phyloP scores from a whole-genome alignment of 495 filamentous ascomycete species.

The Viridothelium virens region DNA sequence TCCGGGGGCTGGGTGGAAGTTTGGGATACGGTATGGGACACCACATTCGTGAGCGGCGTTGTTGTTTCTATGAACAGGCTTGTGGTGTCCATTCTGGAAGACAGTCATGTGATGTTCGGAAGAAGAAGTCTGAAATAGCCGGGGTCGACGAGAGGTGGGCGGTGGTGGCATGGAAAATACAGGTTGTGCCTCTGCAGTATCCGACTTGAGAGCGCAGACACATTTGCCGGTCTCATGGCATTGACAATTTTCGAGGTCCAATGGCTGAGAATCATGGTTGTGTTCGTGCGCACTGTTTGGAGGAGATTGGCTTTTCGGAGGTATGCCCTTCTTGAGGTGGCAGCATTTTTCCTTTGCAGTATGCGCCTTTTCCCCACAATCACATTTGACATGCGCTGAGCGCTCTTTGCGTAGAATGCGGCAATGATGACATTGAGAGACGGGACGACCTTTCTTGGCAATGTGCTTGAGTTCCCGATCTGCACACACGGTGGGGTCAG shows the following conservation, averaged over 20 bases:
- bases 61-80: slow-evolving; percentile 82
- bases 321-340: slow-evolving; percentile 41
- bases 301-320: slow-evolving; percentile 2
- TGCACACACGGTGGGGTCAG: slow-evolving; percentile 31
- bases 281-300: slow-evolving; percentile 21
- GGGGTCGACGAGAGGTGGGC: slow-evolving; percentile 46
- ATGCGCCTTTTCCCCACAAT: slow-evolving; percentile 85
- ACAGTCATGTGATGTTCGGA: slow-evolving; percentile 65
- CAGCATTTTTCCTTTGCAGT: slow-evolving; percentile 57
- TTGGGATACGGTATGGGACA: slow-evolving; percentile 61
- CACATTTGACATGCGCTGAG: slow-evolving; percentile 90
- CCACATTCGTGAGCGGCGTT: slow-evolving; percentile 76
- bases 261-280: slow-evolving; percentile 26
- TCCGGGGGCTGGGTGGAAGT: slow-evolving; percentile 57
- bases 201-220: slow-evolving; percentile 75
- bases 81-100: slow-evolving; percentile 90
- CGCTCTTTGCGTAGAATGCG: slow-evolving; percentile 95
- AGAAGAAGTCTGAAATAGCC: slow-evolving; percentile 75
- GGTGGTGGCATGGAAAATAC: slow-evolving; percentile 22
- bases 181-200: slow-evolving; percentile 8
- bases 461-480: slow-evolving; percentile 91
- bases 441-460: slow-evolving; percentile 96
- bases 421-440: slow-evolving; percentile 97
- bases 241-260: slow-evolving; percentile 58
- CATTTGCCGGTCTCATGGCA: slow-evolving; percentile 89